Base-by-base conservation (phyloP, 2,329 filamentous ascomycete genomes). In the Sclerotinia trifoliorum region DNA sequence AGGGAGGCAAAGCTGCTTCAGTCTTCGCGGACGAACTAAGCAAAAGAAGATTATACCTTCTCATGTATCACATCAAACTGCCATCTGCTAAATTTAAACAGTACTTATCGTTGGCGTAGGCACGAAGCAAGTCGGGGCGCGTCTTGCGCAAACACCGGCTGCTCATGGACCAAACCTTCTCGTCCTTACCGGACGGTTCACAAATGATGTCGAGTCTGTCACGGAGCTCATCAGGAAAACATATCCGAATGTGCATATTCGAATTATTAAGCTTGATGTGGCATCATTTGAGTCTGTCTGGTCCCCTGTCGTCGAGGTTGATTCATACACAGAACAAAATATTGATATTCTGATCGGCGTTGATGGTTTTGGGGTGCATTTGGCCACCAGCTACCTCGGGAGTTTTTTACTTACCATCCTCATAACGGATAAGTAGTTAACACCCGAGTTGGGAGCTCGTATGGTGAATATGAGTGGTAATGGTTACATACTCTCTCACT, bases 201-300 rank as follows among this genome's bases (percentile, higher is more conserved):
- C 10, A 5, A 32, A 55, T 5, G 71, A 70, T 19, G 32, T 68
- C 17, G 21, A 68, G 5, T 19, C 39, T 15, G 54, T 71, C 13
- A 66, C 68, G 44, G 17, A 60, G 10, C 42, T 49, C 4, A 67
- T 71, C 39, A 54, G 66, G 29, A 42, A 35, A 3, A 63, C 46
- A 21, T 29, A 46, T 52, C 65, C 71, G 13, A 61, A 63, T 4
- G 61, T 64, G 3, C 54, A 60, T 8, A 60, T 56, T 0, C 35
- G 54, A 8, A 62, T 70, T 49, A 32, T 72, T 15, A 24, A 62
- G 10, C 32, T 73, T 42, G 79, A 82, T 52, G 77, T 83, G 11
- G 74, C 74, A n/a, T 81, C 79, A 26, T 71, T 80, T 19, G 75
- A 77, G 2, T 76, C 77, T 1, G 76, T 83, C 3, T 78, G 81